phyloP scores from a whole-genome alignment of 1,284 basidiomycete genomes.

The Veloboletus limbatus region DNA sequence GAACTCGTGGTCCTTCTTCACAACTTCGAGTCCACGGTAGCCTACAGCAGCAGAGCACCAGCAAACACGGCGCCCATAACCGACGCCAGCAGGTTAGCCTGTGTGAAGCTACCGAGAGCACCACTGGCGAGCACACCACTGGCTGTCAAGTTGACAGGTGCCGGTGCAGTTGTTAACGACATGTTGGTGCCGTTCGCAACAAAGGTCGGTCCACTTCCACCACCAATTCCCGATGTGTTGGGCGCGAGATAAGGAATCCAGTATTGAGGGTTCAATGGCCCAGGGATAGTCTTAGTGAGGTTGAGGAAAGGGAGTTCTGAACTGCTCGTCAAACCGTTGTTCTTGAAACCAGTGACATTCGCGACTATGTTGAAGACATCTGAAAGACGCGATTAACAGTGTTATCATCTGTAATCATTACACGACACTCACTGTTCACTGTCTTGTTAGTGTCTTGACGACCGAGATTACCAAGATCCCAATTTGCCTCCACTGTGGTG shows the following conservation, averaged over 20 bases:
- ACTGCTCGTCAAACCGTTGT: slow-evolving; percentile 25
- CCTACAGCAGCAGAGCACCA: slow-evolving; percentile 17
- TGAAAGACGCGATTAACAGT: slow-evolving; percentile 20
- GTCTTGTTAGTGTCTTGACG: slow-evolving; percentile 51
- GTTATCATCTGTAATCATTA: not conserved
- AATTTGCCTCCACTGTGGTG: slow-evolving; percentile 63
- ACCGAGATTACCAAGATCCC: slow-evolving; percentile 57
- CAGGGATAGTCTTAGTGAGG: slow-evolving; percentile 26
- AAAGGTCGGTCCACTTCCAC: slow-evolving; percentile 41
- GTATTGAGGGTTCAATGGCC: slow-evolving; percentile 35
- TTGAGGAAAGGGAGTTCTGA: slow-evolving; percentile 34
- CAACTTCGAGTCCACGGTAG: not conserved
- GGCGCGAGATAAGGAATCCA: slow-evolving; percentile 46
- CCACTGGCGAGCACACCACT: not conserved
- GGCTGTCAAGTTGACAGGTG: slow-evolving; percentile 44
- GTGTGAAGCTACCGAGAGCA: slow-evolving; percentile 10
- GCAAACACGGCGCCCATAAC: slow-evolving; percentile 14
- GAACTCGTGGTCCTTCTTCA: too few relatives aligned
- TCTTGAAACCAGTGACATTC: slow-evolving; percentile 35
- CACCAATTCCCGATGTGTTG: slow-evolving; percentile 36
- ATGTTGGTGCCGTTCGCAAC: slow-evolving; percentile 34
- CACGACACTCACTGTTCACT: slow-evolving; percentile 20
- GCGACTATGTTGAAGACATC: slow-evolving; percentile 49
- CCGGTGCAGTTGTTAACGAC: slow-evolving; percentile 33
- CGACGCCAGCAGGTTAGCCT: slow-evolving; percentile 6